Percentiles rank a stretch among this genome's conserved stretches.
phyloP scores from a whole-genome alignment of 164 flowering plant genomes.

The Brasenia schreberi region DNA sequence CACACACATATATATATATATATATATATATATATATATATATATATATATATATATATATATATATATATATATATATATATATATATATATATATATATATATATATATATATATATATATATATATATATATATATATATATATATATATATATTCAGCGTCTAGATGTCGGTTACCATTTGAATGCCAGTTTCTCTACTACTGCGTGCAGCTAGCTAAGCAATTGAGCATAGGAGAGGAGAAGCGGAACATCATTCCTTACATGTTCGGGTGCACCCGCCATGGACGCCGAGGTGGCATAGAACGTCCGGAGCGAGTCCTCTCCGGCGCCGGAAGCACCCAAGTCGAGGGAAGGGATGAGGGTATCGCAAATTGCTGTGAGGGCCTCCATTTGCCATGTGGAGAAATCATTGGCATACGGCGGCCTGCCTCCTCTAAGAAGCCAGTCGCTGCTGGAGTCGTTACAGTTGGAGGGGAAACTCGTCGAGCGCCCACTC shows the following conservation, averaged over 20 bases:
- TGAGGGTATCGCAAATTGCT: conserved; percentile 52
- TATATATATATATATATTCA: no score
- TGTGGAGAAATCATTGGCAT: conserved; percentile 14
- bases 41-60: no score
- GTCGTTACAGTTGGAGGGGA: background rate
- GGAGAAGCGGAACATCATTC: background rate
- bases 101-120: no score
- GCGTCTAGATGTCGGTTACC: no score
- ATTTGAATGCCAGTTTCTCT: no score
- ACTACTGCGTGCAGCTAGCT: no score
- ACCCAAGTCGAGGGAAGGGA: conserved; percentile 27
- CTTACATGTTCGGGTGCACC: conserved; percentile 52
- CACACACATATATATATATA: no score
- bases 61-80: no score
- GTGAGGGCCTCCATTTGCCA: conserved; percentile 48
- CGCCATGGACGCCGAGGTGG: conserved; percentile 61
- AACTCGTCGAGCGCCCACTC: background rate
- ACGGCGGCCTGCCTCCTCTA: conserved; percentile 5
- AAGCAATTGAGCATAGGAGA: background rate
- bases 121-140: no score
- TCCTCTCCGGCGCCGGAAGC: conserved; percentile 6
- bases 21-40: no score
- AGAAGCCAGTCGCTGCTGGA: conserved; percentile 3
- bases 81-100: no score
- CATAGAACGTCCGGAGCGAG: conserved; percentile 19